Evolutionary conservation across 2,329 filamentous ascomycete species (phyloP).

Genomic region (Dactylellina drechsleri): DNA sequence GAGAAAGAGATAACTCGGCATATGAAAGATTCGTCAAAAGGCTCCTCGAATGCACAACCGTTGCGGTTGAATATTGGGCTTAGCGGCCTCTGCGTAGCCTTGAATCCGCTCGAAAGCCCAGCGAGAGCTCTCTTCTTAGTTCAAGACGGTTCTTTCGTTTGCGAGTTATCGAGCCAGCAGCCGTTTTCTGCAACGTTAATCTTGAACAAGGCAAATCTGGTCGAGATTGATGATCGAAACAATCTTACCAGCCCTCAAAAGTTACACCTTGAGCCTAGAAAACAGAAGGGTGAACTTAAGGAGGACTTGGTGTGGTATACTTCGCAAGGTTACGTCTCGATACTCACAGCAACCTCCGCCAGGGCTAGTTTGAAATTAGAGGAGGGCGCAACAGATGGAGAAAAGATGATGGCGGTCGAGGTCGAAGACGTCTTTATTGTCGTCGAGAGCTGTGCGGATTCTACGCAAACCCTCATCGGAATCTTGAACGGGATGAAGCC

Average conservation of each 20-base stretch:
- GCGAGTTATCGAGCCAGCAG: constrained; percentile 72
- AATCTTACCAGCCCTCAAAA: constrained; percentile 60
- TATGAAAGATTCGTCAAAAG: constrained; percentile 28
- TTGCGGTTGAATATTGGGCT: constrained; percentile 78
- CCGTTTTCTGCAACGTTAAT: constrained; percentile 73
- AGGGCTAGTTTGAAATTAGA: constrained; percentile 73
- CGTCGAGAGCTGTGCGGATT: constrained; percentile 94
- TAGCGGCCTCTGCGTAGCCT: constrained; percentile 80
- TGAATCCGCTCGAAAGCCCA: constrained; percentile 79
- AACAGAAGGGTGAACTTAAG: constrained; percentile 59
- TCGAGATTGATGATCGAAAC: constrained; percentile 80
- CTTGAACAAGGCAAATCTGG: constrained; percentile 81
- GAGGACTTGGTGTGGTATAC: constrained; percentile 67
- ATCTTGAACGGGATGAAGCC: constrained; percentile 83
- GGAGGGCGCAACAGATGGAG: constrained; percentile 68
- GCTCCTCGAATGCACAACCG: constrained; percentile 65
- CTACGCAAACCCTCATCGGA: constrained; percentile 87
- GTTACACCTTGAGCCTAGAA: constrained; percentile 18
- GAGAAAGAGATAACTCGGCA: constrained; percentile 63
- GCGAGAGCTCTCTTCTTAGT: constrained; percentile 83
- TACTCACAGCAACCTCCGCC: constrained; percentile 87
- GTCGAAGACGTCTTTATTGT: constrained; percentile 86
- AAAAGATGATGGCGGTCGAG: constrained; percentile 79
- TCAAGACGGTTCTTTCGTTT: constrained; percentile 78
- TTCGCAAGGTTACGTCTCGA: constrained; percentile 79